Percentiles rank a stretch among this genome's conserved stretches.
phyloP scores from a whole-genome alignment of 495 filamentous ascomycete species.

The Xylaria acuta region DNA sequence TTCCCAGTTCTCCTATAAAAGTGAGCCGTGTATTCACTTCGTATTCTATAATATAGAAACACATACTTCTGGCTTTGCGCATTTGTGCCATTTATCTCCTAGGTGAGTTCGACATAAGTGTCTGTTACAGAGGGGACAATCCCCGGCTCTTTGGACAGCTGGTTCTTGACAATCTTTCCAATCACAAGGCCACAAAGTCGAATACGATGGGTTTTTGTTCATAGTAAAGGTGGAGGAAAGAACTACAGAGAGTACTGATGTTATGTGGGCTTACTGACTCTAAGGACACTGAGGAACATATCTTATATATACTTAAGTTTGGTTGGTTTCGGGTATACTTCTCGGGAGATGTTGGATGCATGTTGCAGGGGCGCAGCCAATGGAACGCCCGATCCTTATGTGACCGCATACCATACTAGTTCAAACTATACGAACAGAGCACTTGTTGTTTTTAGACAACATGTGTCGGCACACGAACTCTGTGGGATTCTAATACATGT shows the following conservation, averaged over 20 bases:
- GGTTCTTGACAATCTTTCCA: slow-evolving; percentile 30
- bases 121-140: slow-evolving; percentile 33
- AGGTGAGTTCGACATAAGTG: slow-evolving; percentile 34
- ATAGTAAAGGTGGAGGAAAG: background rate
- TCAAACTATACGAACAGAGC: no score
- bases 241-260: background rate
- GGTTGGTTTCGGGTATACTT: background rate
- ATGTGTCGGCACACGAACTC: no score
- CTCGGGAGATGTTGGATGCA: no score
- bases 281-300: background rate
- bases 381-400: background rate
- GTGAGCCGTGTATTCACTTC: background rate
- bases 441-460: no score
- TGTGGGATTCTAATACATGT: no score
- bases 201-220: background rate
- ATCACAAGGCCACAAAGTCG: slow-evolving; percentile 32
- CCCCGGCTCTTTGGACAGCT: slow-evolving; percentile 33
- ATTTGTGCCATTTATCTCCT: slow-evolving; percentile 30
- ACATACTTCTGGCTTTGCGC: slow-evolving; percentile 33
- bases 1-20: slow-evolving; percentile 26
- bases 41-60: background rate
- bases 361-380: background rate
- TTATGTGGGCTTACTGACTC: background rate
- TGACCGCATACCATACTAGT: no score
- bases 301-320: background rate